Conservation (phyloP, 305 asterid species). For the Withania somnifera region DNA sequence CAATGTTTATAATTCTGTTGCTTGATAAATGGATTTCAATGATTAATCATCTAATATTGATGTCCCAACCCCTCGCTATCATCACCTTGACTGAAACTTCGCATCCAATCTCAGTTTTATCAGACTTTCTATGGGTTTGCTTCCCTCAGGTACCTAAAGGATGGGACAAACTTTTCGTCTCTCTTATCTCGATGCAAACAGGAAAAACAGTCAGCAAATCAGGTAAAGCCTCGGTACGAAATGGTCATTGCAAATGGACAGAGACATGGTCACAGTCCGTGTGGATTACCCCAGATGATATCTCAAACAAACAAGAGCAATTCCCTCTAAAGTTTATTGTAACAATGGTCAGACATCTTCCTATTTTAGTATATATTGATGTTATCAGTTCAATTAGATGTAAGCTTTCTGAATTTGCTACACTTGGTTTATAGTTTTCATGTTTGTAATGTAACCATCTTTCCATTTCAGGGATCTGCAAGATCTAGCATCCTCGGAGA, state of each 20-base stretch:
- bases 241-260: slow-evolving; percentile 37
- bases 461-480: slow-evolving; percentile 25
- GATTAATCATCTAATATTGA: not conserved
- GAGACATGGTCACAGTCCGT: slow-evolving; percentile 46
- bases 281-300: slow-evolving; percentile 26
- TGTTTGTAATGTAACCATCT: not conserved
- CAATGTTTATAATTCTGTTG: not conserved
- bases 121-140: not conserved
- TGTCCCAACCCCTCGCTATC: not conserved
- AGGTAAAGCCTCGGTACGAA: slow-evolving; percentile 22
- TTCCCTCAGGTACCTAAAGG: slow-evolving; percentile 42
- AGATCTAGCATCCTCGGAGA: slow-evolving; percentile 38
- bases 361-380: not conserved
- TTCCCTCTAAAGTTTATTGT: slow-evolving; percentile 26
- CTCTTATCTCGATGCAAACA: slow-evolving; percentile 29
- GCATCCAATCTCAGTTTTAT: not conserved
- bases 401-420: not conserved
- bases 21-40: not conserved
- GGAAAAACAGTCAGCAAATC: slow-evolving; percentile 29
- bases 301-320: slow-evolving; percentile 15
- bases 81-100: not conserved
- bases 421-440: not conserved
- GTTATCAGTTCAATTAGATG: not conserved
- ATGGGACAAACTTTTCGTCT: slow-evolving; percentile 38
- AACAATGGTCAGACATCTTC: slow-evolving; percentile 20